These are phyloP conservation scores for Pleurotus pulmonarius DNA, from an alignment of 768 basidiomycete species.

Conservation along the genomic window DNA sequence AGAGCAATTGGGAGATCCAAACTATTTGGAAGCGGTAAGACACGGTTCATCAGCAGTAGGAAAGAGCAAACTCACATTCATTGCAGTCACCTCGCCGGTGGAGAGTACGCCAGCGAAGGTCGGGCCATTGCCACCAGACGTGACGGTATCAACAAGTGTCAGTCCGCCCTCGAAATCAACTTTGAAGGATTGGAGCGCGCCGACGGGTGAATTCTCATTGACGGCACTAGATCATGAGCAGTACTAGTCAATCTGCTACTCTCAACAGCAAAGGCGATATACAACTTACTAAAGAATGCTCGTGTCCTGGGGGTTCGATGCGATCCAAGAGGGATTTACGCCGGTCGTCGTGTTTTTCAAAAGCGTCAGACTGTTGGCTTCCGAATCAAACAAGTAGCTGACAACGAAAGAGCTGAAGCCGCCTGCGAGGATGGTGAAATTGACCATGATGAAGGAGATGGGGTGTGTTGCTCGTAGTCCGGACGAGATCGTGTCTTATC, in stretches of 20 bases:
- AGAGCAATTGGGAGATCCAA: slow-evolving; percentile 31
- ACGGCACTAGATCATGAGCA: slow-evolving; percentile 33
- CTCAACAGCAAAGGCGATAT: background rate
- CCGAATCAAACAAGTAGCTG: slow-evolving; percentile 48
- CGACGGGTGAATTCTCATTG: slow-evolving; percentile 43
- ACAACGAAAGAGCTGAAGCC: slow-evolving; percentile 43
- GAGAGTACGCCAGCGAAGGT: slow-evolving; percentile 47
- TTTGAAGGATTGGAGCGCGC: slow-evolving; percentile 49
- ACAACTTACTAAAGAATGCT: slow-evolving; percentile 55
- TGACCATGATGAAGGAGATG: slow-evolving; percentile 1
- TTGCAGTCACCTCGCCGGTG: slow-evolving; percentile 51
- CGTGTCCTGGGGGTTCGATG: slow-evolving; percentile 45
- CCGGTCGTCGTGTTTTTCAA: slow-evolving; percentile 42
- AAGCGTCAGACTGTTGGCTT: slow-evolving; percentile 41
- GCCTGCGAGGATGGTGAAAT: slow-evolving; percentile 44
- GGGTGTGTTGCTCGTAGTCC: background rate
- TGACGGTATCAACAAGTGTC: slow-evolving; percentile 37
- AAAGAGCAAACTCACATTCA: slow-evolving; percentile 40
- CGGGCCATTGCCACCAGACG: slow-evolving; percentile 45
- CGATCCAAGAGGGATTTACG: slow-evolving; percentile 56
- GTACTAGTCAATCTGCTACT: background rate
- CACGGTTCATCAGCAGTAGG: background rate
- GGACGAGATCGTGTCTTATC: background rate
- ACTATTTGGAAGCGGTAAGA: slow-evolving; percentile 18
- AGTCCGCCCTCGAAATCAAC: slow-evolving; percentile 37